Evolutionary conservation across 495 filamentous ascomycete genomes (phyloP).

Genomic region (Xylaria longipes): DNA sequence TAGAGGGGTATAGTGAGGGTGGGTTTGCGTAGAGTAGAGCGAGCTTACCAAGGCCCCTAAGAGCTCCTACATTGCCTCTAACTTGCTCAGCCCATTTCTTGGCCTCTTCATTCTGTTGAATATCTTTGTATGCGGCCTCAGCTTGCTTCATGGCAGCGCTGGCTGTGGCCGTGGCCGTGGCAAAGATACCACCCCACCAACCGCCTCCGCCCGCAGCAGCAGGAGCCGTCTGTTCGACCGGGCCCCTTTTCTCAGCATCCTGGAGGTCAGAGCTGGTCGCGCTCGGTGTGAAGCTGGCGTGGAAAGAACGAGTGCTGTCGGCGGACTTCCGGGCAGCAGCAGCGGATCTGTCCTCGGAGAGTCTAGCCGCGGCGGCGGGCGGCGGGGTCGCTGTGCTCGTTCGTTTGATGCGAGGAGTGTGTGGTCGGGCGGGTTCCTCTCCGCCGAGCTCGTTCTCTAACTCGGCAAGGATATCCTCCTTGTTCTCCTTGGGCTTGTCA

Average conservation of each 20-base stretch:
- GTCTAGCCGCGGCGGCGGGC: constrained; percentile 64
- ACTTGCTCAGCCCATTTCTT: constrained; percentile 96
- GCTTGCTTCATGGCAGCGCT: constrained; percentile 92
- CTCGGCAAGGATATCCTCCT: constrained; percentile 81
- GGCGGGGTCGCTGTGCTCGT: constrained; percentile 62
- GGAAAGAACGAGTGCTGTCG: constrained; percentile 75
- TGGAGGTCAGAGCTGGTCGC: constrained; percentile 58
- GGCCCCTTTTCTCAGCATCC: constrained; percentile 57
- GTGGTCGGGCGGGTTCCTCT: constrained; percentile 72
- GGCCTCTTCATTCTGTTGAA: constrained; percentile 95
- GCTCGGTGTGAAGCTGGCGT: constrained; percentile 61
- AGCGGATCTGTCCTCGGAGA: constrained; percentile 51
- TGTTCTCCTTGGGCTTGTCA: constrained; percentile 62
- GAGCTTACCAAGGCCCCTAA: constrained; percentile 77
- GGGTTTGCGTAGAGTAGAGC: background rate
- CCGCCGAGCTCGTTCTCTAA: constrained; percentile 76
- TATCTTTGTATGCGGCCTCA: constrained; percentile 90
- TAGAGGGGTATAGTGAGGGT: background rate
- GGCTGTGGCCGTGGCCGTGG: constrained; percentile 65
- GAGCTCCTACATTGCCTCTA: constrained; percentile 83
- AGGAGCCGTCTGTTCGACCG: constrained; percentile 46
- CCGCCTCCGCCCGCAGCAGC: constrained; percentile 63
- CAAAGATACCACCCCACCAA: constrained; percentile 91
- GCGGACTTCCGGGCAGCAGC: constrained; percentile 67
- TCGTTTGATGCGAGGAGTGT: constrained; percentile 76